Percentiles rank a stretch among this genome's conserved stretches.
These are phyloP conservation scores for Tieghemiomyces parasiticus DNA, from an alignment of 192 early-diverging fungal species.

Conservation along the genomic window DNA sequence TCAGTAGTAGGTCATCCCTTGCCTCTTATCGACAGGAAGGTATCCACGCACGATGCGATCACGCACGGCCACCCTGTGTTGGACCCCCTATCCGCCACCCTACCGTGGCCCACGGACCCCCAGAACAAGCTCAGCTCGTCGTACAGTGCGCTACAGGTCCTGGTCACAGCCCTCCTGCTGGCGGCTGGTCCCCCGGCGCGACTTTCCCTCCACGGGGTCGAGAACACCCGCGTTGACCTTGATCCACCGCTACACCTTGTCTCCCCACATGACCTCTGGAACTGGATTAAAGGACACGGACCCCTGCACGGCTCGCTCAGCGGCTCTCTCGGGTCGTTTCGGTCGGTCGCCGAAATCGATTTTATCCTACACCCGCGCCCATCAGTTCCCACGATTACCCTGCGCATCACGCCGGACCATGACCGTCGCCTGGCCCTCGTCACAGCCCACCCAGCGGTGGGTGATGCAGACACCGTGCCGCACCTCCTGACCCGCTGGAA, in stretches of 20 bases:
- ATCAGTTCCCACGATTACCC: background rate
- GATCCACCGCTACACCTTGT: background rate
- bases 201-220: background rate
- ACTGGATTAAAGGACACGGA: background rate
- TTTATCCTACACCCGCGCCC: background rate
- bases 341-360: background rate
- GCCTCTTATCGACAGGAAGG: too few species aligned
- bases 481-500: background rate
- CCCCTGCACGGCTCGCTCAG: background rate
- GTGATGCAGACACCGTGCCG: background rate
- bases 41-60: too few species aligned
- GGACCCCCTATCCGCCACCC: too few species aligned
- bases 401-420: background rate
- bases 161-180: background rate
- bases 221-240: background rate
- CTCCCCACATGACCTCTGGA: background rate
- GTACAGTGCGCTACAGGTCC: background rate
- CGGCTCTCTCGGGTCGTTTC: background rate
- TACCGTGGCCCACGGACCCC: background rate
- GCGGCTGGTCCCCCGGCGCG: too few species aligned
- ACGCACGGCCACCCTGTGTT: too few species aligned
- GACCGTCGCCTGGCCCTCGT: background rate
- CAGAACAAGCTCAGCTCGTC: background rate
- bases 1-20: too few species aligned
- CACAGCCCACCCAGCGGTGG: background rate